These are phyloP conservation scores for Barbarea vulgaris DNA, from an alignment of 345 rosid genomes.

Conservation along the genomic window DNA sequence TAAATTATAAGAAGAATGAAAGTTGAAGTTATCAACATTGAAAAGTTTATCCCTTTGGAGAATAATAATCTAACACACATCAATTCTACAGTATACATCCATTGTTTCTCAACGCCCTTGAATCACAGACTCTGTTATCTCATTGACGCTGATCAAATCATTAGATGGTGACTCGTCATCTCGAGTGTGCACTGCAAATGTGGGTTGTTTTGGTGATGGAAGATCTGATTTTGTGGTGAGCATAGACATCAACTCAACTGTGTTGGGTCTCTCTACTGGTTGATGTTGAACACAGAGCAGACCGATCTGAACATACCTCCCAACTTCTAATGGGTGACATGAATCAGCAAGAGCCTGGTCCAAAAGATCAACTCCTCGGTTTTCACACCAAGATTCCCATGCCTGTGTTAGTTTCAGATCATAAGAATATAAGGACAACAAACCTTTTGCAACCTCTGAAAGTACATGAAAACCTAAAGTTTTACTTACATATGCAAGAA, in stretches of 20 bases:
- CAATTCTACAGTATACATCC: background rate
- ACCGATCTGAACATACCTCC: conserved; percentile 28
- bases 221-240: conserved; percentile 12
- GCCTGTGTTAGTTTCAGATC: conserved; percentile 4
- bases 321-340: background rate
- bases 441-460: background rate
- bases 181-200: background rate
- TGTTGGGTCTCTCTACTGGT: conserved; percentile 16
- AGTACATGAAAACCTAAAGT: background rate
- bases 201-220: conserved; percentile 20
- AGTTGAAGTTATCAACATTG: background rate
- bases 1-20: background rate
- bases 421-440: background rate
- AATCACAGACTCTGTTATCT: background rate
- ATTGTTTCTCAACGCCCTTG: background rate
- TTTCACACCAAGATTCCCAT: conserved; percentile 28
- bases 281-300: conserved; percentile 26
- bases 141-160: background rate
- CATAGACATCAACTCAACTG: conserved; percentile 13
- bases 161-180: background rate
- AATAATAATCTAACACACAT: background rate
- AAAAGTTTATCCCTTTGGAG: background rate
- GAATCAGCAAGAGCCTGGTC: conserved; percentile 10
- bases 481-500: conserved; percentile 28
- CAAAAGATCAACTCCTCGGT: conserved; percentile 4